These are phyloP conservation scores for Halenospora varia DNA, from an alignment of 495 filamentous ascomycete species.

Conservation along the genomic window DNA sequence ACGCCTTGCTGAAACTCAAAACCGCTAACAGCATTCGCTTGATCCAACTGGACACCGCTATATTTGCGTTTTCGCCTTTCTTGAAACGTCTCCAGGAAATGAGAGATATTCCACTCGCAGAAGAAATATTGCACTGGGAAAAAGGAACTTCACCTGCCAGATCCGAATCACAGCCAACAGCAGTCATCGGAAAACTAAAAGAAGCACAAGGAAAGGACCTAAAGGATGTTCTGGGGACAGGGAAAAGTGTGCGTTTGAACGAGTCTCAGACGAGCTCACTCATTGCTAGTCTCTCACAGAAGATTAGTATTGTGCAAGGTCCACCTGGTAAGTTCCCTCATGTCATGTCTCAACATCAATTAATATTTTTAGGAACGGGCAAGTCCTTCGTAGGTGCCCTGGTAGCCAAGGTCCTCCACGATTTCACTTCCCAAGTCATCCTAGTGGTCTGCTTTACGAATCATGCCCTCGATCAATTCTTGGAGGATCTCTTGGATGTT, in stretches of 20 bases:
- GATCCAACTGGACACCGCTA: slow-evolving; percentile 56
- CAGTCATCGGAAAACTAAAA: background rate
- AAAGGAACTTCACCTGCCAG: slow-evolving; percentile 15
- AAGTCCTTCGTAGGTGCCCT: slow-evolving; percentile 76
- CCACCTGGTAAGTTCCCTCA: slow-evolving; percentile 56
- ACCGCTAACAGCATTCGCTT: slow-evolving; percentile 38
- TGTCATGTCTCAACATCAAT: background rate
- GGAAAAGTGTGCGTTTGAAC: slow-evolving; percentile 34
- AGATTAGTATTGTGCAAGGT: slow-evolving; percentile 66
- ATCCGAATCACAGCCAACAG: slow-evolving; percentile 21
- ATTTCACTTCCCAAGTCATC: slow-evolving; percentile 47
- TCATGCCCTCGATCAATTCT: slow-evolving; percentile 74
- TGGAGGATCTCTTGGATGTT: slow-evolving; percentile 62
- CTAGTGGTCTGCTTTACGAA: slow-evolving; percentile 64
- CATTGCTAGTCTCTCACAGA: slow-evolving; percentile 45
- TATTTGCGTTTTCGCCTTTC: slow-evolving; percentile 73
- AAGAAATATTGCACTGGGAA: slow-evolving; percentile 42
- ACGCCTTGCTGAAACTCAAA: slow-evolving; percentile 40
- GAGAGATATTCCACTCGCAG: slow-evolving; percentile 45
- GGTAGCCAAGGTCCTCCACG: slow-evolving; percentile 54
- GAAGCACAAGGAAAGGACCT: slow-evolving; percentile 19
- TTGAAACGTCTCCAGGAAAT: slow-evolving; percentile 55
- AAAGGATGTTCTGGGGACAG: slow-evolving; percentile 28
- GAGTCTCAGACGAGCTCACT: slow-evolving; percentile 56
- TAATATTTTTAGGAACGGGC: slow-evolving; percentile 59